These are phyloP conservation scores for Chenopodium quinoa DNA, from an alignment of 148 eudicot genomes.

Conservation along the genomic window DNA sequence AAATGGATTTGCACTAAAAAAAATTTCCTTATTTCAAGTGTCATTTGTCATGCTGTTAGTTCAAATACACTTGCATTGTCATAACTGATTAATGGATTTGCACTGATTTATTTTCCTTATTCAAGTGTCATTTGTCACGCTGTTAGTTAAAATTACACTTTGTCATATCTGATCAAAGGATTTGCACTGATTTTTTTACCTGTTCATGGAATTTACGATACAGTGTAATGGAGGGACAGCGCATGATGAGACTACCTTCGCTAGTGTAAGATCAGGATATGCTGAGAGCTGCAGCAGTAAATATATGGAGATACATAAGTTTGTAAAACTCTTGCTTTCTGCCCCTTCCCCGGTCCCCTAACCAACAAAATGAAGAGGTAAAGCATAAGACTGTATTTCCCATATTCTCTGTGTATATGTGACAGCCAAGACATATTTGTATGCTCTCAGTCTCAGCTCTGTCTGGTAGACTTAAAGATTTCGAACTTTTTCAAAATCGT, in stretches of 20 bases:
- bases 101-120: no score
- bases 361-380: not conserved
- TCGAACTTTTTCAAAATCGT: no score
- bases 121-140: no score
- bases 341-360: not conserved
- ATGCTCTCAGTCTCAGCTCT: not conserved
- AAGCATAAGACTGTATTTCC: not conserved
- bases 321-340: not conserved
- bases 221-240: constrained; percentile 59
- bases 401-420: not conserved
- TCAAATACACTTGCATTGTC: no score
- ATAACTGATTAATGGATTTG: no score
- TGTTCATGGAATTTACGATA: constrained; percentile 6
- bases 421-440: not conserved
- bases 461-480: not conserved
- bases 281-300: not conserved
- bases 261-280: not conserved
- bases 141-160: no score
- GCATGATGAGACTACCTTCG: constrained; percentile 29
- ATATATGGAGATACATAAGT: not conserved
- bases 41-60: no score
- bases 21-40: no score
- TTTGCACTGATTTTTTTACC: no score
- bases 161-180: no score
- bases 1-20: no score